Evolutionary conservation across 345 rosid genomes (phyloP).

Genomic region (Eutrema heterophyllum): DNA sequence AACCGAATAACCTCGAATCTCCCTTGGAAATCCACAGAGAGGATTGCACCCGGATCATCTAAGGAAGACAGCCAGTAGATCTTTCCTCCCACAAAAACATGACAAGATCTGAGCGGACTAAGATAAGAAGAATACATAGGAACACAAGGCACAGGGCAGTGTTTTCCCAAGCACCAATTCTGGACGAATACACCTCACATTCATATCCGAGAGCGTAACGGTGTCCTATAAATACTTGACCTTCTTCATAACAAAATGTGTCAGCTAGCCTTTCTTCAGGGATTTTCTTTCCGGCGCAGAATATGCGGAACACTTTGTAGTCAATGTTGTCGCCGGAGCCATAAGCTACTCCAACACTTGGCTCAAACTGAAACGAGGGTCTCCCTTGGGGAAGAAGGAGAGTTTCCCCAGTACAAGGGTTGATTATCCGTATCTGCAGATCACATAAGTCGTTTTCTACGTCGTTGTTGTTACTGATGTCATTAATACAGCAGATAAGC

Average conservation of each 20-base stretch:
- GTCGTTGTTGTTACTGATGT: neutral
- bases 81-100: slow-evolving; percentile 22
- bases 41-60: neutral
- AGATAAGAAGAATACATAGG: slow-evolving; percentile 1
- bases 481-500: neutral
- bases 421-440: slow-evolving; percentile 34
- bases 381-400: slow-evolving; percentile 34
- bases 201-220: neutral
- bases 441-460: neutral
- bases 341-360: slow-evolving; percentile 32
- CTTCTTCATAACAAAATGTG: neutral
- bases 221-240: neutral
- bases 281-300: neutral
- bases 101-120: neutral
- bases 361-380: neutral
- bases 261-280: neutral
- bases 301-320: slow-evolving; percentile 31
- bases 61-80: slow-evolving; percentile 28
- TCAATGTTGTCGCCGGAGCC: slow-evolving; percentile 7
- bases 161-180: slow-evolving; percentile 23
- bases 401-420: slow-evolving; percentile 25
- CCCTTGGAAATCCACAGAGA: neutral
- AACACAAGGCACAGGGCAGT: slow-evolving; percentile 20
- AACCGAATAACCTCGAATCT: neutral
- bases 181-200: slow-evolving; percentile 34